phyloP scores from a whole-genome alignment of 495 filamentous ascomycete genomes.

The Penicillium lagena region DNA sequence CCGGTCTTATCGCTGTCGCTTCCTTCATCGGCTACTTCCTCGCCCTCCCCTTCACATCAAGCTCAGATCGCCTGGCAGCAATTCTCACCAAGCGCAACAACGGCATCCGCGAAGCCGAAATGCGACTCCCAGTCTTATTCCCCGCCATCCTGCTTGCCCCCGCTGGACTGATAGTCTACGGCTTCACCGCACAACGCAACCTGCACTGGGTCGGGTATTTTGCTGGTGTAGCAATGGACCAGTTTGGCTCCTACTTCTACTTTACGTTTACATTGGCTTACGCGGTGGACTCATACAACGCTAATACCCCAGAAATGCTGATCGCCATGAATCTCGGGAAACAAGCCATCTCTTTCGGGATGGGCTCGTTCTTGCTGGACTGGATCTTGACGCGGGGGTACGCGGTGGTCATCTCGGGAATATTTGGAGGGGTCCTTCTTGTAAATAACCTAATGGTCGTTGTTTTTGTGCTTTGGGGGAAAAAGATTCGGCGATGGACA shows the following conservation, averaged over 20 bases:
- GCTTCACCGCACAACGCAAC: constrained; percentile 43
- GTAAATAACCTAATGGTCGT: constrained; percentile 50
- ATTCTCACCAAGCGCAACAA: constrained; percentile 47
- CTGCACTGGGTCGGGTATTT: constrained; percentile 54
- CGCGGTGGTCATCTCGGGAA: constrained; percentile 50
- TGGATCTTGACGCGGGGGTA: constrained; percentile 54
- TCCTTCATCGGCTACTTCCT: constrained; percentile 45
- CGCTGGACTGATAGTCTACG: constrained; percentile 49
- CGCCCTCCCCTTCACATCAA: constrained; percentile 50
- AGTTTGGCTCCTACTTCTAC: constrained; percentile 49
- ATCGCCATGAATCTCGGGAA: constrained; percentile 67
- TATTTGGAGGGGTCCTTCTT: constrained; percentile 48
- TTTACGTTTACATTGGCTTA: constrained; percentile 57
- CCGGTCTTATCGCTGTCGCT: constrained; percentile 50
- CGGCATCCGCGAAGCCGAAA: constrained; percentile 54
- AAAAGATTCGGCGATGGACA: constrained; percentile 46
- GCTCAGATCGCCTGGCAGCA: constrained; percentile 50
- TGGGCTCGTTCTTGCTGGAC: constrained; percentile 50
- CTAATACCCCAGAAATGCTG: constrained; percentile 55
- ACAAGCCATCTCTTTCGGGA: constrained; percentile 56
- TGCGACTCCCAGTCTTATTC: constrained; percentile 52
- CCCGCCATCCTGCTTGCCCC: constrained; percentile 49
- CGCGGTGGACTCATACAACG: constrained; percentile 51
- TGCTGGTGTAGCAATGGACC: constrained; percentile 44
- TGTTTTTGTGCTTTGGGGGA: constrained; percentile 52